Evolutionary conservation across 73 alveolate genomes (phyloP).

Genomic region (Paramecium octaurelia): DNA sequence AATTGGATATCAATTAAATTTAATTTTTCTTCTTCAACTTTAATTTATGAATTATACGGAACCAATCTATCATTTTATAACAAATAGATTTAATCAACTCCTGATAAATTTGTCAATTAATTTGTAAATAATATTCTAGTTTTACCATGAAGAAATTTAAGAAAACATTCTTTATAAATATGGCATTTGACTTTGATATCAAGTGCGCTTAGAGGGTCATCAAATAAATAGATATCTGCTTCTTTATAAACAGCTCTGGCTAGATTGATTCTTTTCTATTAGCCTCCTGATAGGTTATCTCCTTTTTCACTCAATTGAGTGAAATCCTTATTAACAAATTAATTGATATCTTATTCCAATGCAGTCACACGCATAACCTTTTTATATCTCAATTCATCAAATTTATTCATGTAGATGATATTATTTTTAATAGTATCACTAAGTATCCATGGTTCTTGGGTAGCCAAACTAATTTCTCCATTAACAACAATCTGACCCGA

Average conservation of each 20-base stretch:
- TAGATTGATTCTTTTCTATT: conserved; percentile 70
- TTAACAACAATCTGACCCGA: conserved; percentile 63
- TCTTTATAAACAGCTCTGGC: conserved; percentile 78
- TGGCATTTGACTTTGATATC: conserved; percentile 23
- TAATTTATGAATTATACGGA: background rate
- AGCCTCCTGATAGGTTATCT: conserved; percentile 71
- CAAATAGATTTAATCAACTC: background rate
- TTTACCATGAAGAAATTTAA: conserved; percentile 13
- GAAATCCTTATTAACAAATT: conserved; percentile 75
- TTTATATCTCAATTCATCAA: conserved; percentile 76
- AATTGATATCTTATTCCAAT: conserved; percentile 80
- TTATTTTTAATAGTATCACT: conserved; percentile 85
- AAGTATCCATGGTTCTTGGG: conserved; percentile 90
- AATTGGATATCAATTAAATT: background rate
- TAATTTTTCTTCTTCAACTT: background rate
- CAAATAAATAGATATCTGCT: conserved; percentile 75
- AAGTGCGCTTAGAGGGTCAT: conserved; percentile 67
- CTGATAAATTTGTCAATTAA: background rate
- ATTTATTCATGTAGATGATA: conserved; percentile 77
- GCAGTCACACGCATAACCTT: conserved; percentile 78
- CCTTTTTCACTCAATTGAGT: conserved; percentile 97
- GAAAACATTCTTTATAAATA: conserved; percentile 25
- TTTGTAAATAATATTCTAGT: conserved; percentile 32
- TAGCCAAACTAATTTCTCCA: conserved; percentile 68
- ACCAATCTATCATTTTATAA: background rate